Conservation (phyloP, 495 filamentous ascomycete genomes). For the Rhypophila decipiens region DNA sequence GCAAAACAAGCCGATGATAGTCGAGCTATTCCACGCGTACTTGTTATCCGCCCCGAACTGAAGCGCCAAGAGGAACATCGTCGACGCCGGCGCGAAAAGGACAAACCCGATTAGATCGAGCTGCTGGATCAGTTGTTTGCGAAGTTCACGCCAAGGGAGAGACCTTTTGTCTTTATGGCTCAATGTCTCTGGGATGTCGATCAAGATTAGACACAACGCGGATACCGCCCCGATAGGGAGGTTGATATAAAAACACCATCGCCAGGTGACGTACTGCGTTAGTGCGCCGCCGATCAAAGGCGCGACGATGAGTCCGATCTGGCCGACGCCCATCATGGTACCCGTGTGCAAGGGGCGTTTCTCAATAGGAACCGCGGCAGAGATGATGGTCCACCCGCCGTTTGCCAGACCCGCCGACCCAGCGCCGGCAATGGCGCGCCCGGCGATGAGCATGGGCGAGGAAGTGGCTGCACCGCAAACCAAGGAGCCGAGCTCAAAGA, state of each 20-base stretch:
- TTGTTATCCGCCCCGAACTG: conserved; percentile 48
- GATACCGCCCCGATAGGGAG: conserved; percentile 20
- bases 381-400: conserved; percentile 47
- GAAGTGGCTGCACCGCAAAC: conserved; percentile 46
- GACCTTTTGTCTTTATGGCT: conserved; percentile 14
- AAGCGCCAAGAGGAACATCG: conserved; percentile 45
- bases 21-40: conserved; percentile 41
- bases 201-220: conserved; percentile 31
- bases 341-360: conserved; percentile 30
- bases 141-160: too few relatives aligned
- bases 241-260: conserved; percentile 52
- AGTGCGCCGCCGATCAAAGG: conserved; percentile 59
- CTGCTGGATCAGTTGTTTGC: conserved; percentile 19
- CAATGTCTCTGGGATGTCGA: conserved; percentile 38
- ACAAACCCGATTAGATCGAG: conserved; percentile 46
- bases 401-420: conserved; percentile 45
- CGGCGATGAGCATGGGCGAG: conserved; percentile 47
- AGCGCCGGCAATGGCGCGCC: conserved; percentile 48
- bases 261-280: conserved; percentile 32
- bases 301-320: conserved; percentile 32
- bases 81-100: conserved; percentile 42
- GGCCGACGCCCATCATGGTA: conserved; percentile 16
- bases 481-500: conserved; percentile 49
- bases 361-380: conserved; percentile 36
- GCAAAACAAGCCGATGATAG: conserved; percentile 34